A percentile compares a stretch with the other conserved stretches of the same genome.
Evolutionary conservation across 331 rosid genomes (phyloP).

Genomic region (Dryas integrifolia): DNA sequence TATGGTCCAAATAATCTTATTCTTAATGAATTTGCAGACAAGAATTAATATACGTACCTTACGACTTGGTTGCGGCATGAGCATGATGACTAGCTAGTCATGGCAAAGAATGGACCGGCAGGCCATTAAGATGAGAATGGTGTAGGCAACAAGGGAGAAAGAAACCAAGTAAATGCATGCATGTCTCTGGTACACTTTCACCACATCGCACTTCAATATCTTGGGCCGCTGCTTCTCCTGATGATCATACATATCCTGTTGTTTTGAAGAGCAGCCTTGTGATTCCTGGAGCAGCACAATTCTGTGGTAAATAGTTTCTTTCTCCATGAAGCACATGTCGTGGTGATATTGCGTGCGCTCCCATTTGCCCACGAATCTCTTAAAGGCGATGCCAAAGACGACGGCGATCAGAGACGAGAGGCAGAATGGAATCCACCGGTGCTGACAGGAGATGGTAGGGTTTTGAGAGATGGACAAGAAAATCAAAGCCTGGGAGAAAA

Average conservation of each 20-base stretch:
- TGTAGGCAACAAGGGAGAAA: background rate
- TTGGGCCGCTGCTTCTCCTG: background rate
- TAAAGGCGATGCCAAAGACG: background rate
- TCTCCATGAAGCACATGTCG: background rate
- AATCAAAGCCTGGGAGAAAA: background rate
- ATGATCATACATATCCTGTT: background rate
- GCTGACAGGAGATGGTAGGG: background rate
- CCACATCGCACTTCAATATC: background rate
- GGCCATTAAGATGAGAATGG: background rate
- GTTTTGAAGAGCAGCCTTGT: background rate
- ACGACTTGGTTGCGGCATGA: too few species aligned
- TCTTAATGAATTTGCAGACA: too few species aligned
- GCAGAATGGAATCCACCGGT: background rate
- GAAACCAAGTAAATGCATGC: background rate
- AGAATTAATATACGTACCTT: too few species aligned
- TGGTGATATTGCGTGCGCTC: background rate
- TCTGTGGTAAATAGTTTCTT: background rate
- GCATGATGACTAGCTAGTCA: background rate
- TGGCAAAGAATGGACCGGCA: background rate
- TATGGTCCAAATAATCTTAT: too few species aligned
- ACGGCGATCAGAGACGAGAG: background rate
- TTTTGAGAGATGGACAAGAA: background rate
- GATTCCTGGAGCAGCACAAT: background rate
- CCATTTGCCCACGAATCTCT: background rate
- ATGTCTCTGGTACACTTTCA: background rate